phyloP scores from a whole-genome alignment of 2,329 filamentous ascomycete genomes.

The Aspergillus hiratsukae region DNA sequence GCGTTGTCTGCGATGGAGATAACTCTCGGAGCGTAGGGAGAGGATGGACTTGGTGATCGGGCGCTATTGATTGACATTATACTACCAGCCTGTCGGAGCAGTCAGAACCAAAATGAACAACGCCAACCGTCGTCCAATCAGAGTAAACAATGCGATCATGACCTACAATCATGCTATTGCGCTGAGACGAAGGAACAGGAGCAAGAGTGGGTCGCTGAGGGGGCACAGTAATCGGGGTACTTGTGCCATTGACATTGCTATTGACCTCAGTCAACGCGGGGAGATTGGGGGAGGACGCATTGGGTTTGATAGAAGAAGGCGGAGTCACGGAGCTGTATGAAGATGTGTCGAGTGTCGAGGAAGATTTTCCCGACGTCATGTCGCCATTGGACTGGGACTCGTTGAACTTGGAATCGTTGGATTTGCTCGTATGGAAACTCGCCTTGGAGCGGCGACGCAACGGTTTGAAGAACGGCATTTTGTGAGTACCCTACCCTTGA shows the following conservation, averaged over 20 bases:
- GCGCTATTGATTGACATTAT: constrained; percentile 29
- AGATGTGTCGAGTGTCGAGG: constrained; percentile 57
- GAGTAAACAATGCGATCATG: neutral
- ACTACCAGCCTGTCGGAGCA: constrained; percentile 30
- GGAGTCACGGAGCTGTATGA: constrained; percentile 65
- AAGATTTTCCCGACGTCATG: constrained; percentile 59
- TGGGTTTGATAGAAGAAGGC: constrained; percentile 65
- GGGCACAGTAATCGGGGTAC: constrained; percentile 38
- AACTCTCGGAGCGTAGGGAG: constrained; percentile 75
- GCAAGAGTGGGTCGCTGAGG: constrained; percentile 43
- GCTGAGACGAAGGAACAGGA: constrained; percentile 34
- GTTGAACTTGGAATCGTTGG: constrained; percentile 39
- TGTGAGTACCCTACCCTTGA: constrained; percentile 2
- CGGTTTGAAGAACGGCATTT: constrained; percentile 65
- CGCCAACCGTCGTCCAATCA: neutral
- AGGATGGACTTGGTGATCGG: constrained; percentile 59
- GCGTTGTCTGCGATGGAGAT: constrained; percentile 74
- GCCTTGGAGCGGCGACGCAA: constrained; percentile 71
- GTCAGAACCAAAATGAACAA: neutral
- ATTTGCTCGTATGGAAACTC: constrained; percentile 62
- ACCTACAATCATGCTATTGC: constrained; percentile 42
- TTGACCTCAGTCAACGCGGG: constrained; percentile 49
- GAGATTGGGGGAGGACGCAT: constrained; percentile 62
- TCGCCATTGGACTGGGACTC: constrained; percentile 46
- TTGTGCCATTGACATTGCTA: constrained; percentile 32